Evolutionary conservation across 345 rosid genomes (phyloP).

Genomic region (Linum tenue): DNA sequence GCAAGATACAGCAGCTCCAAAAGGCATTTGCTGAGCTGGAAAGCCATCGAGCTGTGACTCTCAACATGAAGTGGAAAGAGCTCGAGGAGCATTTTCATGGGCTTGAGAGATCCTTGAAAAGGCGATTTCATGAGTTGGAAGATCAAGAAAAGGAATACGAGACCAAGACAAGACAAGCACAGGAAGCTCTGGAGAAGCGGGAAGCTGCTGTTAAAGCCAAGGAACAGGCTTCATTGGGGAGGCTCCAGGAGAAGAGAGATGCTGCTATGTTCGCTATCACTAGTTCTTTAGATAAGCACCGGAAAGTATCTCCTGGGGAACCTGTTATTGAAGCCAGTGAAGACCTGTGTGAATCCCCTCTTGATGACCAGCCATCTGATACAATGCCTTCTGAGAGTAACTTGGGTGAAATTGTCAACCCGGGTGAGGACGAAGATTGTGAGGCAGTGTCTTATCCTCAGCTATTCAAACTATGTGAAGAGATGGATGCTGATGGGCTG

Average conservation of each 20-base stretch:
- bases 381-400: conserved; percentile 35
- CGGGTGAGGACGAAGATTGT: conserved; percentile 35
- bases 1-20: conserved; percentile 97
- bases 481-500: conserved; percentile 83
- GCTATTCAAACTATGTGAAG: conserved; percentile 64
- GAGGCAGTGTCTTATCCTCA: conserved; percentile 74
- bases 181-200: conserved; percentile 55
- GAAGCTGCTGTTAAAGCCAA: conserved; percentile 81
- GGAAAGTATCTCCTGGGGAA: conserved; percentile 33
- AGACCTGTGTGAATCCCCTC: conserved; percentile 27
- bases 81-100: conserved; percentile 98
- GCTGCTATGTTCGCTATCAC: conserved; percentile 61
- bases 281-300: conserved; percentile 57
- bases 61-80: conserved; percentile 92
- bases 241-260: conserved; percentile 89
- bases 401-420: conserved; percentile 41
- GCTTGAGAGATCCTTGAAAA: conserved; percentile 92
- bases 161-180: conserved; percentile 69
- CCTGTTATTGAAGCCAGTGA: conserved; percentile 28
- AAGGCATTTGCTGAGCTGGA: conserved; percentile 98
- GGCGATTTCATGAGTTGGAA: conserved; percentile 95
- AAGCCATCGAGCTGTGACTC: conserved; percentile 78
- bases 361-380: conserved; percentile 40
- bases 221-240: conserved; percentile 64
- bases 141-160: conserved; percentile 82